Base-by-base conservation (phyloP, 2,329 filamentous ascomycete species). In the Penicillium olsonii region DNA sequence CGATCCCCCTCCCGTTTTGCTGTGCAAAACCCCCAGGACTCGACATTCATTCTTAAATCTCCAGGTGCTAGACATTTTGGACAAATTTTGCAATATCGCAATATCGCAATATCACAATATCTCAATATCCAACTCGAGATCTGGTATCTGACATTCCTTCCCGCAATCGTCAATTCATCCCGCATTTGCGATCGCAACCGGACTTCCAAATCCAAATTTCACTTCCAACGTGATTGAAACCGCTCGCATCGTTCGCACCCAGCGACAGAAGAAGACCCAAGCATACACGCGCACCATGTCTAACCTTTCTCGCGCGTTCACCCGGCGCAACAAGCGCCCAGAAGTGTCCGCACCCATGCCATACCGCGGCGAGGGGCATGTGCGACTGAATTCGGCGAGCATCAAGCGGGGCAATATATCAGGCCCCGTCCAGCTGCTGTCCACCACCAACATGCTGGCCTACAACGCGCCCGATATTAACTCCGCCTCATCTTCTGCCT, bases 361-460 rank as follows among this genome's bases (percentile, higher is more conserved):
- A 4, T 70, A 70, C 49, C 70, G 72, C 37, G 53, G 51, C 12
- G 72, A 75, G 52, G 67, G 68, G n/a, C 74, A 74, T 53, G 62
- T 69, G 50, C 73, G 71, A 59, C 75, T 74, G 50, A 65, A 69
- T 26, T 64, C 74, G 8, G 75, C 71, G 24, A 73, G 69, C 15
- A 76, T 78, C 59, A 72, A 75, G 50, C 71, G 75, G 41, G 71
- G 65, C 53, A 71, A 74, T 54, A 99, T 99, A 68, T 99, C 94
- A 1, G 84, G 81, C 3, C 94, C 94, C 0, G 81, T 96, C 45
- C 86, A 91, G 71, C 81, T 99, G 55, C 78, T 96, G 41, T 95
- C 94, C 52, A 96, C 92, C 5, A 97, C 94, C 61, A 99, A 97
- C 73, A 90, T 95, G 82, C 85, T 96, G 46, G 91, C 90, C 7